Base-by-base conservation (phyloP, 116 monocot species). In the Posidonia oceanica region DNA sequence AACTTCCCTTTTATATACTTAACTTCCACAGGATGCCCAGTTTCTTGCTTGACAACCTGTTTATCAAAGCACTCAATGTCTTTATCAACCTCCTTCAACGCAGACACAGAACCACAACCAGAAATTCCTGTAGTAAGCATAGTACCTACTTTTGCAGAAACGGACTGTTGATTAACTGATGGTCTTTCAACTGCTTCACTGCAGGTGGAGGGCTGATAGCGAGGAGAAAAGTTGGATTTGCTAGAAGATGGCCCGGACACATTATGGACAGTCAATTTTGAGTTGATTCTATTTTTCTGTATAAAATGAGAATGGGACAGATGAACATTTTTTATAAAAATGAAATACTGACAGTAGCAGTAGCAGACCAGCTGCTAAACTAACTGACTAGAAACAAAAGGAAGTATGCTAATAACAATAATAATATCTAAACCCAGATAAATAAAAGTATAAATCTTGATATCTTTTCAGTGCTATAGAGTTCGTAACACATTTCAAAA, bases 261-360 rank as follows among this genome's bases (percentile, higher is more conserved):
- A 68, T 77, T 83, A 38, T 80, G 81, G n/a, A 62, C 52, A 10
- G 82, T 76, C 38, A 72, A 68, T 77, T 87, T 94, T 66, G 87
- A 80, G 75, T 68, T 77, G 36, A 70, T 64, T 71, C 85, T 81
- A 56, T 83, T 80, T 68, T 81, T 94, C 94, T 94, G 83, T 10
- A 29, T 29, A 66, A 16, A 39, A 64, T 39, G 77, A 70, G 64
- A 41, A 63, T 51, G 63, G 12, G 37, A 13, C 29, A 48, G 12
- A 48, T 48, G 12, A 48, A 48, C 48, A 48, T 48, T 48, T 48
- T 48, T 4, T 48, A 48, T 48, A 12, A 7, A 48, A 48, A 48
- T 48, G 6, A 48, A 48, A 48, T 10, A 10, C 44, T 29, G 12
- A 0, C 48, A 48, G 8, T 48, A 48, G 48, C 48, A 7, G 7